phyloP scores from a whole-genome alignment of 2,329 filamentous ascomycete genomes.

The Cladosporium sp. region DNA sequence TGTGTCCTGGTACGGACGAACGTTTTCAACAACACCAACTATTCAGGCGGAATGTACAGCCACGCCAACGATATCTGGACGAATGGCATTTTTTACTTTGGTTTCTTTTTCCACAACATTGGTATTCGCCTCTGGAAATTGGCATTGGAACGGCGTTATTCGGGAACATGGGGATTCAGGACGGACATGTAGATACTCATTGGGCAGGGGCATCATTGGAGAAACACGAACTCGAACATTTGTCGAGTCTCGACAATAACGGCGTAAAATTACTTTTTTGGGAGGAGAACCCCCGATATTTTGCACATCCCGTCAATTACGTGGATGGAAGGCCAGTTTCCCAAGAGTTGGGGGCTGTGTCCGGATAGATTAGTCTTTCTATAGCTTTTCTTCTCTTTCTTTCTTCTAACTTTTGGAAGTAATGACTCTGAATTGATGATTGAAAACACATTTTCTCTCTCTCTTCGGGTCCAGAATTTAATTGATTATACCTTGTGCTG shows the following conservation, averaged over 20 bases:
- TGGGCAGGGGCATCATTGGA: not conserved
- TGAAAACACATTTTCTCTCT: not conserved
- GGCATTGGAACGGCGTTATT: slow-evolving; percentile 9
- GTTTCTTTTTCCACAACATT: not conserved
- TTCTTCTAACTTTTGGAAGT: not conserved
- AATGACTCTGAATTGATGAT: not conserved
- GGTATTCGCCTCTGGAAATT: not conserved
- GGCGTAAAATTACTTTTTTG: not conserved
- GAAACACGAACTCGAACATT: not conserved
- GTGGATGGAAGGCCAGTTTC: not conserved
- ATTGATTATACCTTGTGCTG: not conserved
- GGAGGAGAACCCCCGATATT: not conserved
- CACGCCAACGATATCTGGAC: not conserved
- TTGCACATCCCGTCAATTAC: not conserved
- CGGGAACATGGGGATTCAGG: not conserved
- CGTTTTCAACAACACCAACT: slow-evolving; percentile 1
- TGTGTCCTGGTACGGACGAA: not conserved
- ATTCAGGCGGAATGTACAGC: slow-evolving; percentile 4
- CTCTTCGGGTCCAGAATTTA: not conserved
- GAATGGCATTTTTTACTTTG: not conserved
- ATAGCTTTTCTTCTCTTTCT: not conserved
- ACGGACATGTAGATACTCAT: slow-evolving; percentile 18
- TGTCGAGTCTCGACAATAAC: not conserved
- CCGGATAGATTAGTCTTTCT: not conserved
- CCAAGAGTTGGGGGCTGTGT: not conserved